phyloP scores from a whole-genome alignment of 1,284 basidiomycete species.

The Lignosus rhinocerotis region DNA sequence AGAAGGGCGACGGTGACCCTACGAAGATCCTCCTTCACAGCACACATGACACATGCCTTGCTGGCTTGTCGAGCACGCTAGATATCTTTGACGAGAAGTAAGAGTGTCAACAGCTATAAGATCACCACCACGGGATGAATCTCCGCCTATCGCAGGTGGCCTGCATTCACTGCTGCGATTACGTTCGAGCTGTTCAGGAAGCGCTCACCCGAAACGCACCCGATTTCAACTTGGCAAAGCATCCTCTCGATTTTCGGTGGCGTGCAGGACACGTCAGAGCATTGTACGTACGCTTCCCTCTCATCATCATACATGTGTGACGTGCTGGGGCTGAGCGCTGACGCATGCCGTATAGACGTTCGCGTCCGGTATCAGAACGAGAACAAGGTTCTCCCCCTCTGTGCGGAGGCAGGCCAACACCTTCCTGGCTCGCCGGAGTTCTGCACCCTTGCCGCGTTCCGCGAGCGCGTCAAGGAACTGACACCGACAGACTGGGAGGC shows the following conservation, averaged over 20 bases:
- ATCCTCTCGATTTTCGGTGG: constrained; percentile 29
- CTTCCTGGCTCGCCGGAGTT: constrained; percentile 73
- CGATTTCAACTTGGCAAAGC: constrained; percentile 31
- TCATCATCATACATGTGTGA: background rate
- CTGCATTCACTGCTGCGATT: constrained; percentile 70
- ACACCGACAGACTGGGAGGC: constrained; percentile 64
- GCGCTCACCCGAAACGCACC: constrained; percentile 15
- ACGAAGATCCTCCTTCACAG: constrained; percentile 67
- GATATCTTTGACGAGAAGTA: constrained; percentile 78
- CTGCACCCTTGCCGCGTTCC: constrained; percentile 73
- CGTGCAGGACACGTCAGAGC: constrained; percentile 29
- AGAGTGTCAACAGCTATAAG: background rate
- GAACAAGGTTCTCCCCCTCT: constrained; percentile 65
- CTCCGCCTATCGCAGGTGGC: constrained; percentile 53
- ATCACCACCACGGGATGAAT: background rate
- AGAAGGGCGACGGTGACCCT: constrained; percentile 44
- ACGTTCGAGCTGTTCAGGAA: constrained; percentile 73
- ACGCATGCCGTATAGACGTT: constrained; percentile 47
- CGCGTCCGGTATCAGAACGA: constrained; percentile 79
- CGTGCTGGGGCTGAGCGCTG: too few relatives aligned
- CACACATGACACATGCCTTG: constrained; percentile 79
- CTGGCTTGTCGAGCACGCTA: constrained; percentile 65
- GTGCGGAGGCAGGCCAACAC: constrained; percentile 68
- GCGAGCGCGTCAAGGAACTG: constrained; percentile 58
- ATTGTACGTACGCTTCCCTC: constrained; percentile 40